Base-by-base conservation (phyloP, 768 basidiomycete genomes). In the Kwoniella bestiolae region DNA sequence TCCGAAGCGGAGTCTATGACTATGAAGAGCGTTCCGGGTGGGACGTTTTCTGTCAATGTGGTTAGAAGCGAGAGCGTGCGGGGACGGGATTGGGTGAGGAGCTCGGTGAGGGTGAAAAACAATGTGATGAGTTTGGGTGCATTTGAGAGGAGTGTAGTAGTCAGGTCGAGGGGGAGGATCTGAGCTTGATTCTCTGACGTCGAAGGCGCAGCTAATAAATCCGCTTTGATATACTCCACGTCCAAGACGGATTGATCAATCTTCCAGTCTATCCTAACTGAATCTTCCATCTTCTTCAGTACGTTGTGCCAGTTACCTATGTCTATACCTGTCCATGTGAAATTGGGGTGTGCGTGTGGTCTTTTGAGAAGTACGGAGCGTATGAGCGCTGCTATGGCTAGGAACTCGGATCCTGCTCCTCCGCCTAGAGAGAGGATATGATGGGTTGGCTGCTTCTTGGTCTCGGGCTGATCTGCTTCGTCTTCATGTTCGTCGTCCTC, bases 21-120 rank as follows among this genome's bases (percentile, higher is more conserved):
- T 18, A 81, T 63, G 56, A 81, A 69, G 0, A 76, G 46, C 0
- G 70, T 66, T 2, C 79, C 79, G 3, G 52, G 21, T 1, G 73
- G 63, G 7, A 66, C 32, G 23, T 60, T 41, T 4, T 62, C 38
- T 5, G 77, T 71, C 35, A 81, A 56, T 16, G 35, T 23, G 0
- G 34, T 34, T 1, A 80, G 65, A 45, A 79, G 50, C 5, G 51
- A 25, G 47, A 81, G 61, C 3, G 80, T 77, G 2, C 38, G 12
- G 7, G 75, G 38, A 12, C 76, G 77, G 3, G 76, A 78, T 73
- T 81, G 80, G 2, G 75, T 38, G 47, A 81, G 65, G 41, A 81
- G 76, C 57, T 81, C 80, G 25, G 78, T 74, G 9, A 79, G 62
- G 2, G 80, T 79, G 70, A 79, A 81, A 34, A 81, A 65, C 46